phyloP scores from a whole-genome alignment of 257 asterid species.

The Solanum stenotomum region DNA sequence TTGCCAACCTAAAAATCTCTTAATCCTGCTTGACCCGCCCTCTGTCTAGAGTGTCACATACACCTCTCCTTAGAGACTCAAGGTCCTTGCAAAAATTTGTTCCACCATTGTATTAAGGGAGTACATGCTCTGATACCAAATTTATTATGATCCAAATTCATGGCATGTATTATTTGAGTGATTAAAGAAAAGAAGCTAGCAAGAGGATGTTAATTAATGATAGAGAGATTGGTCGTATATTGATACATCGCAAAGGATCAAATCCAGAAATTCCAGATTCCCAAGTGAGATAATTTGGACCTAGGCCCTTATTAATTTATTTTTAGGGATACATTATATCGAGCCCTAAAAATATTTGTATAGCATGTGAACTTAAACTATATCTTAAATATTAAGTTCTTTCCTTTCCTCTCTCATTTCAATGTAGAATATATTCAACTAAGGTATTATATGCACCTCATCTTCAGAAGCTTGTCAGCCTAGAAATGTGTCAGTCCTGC shows the following conservation, averaged over 20 bases:
- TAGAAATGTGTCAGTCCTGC: neutral
- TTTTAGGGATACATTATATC: neutral
- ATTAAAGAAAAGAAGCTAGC: neutral
- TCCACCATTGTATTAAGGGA: neutral
- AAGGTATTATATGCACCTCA: neutral
- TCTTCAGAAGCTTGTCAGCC: neutral
- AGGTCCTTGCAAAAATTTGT: neutral
- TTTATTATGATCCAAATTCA: neutral
- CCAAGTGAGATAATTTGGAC: neutral
- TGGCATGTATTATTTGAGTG: neutral
- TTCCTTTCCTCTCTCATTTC: neutral
- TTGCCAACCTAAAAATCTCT: neutral
- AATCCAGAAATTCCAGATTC: neutral
- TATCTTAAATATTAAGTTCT: neutral
- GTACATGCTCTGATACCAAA: neutral
- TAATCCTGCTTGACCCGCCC: neutral
- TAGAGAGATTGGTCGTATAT: neutral
- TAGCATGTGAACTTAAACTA: neutral
- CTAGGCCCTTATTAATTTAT: neutral
- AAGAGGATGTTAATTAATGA: neutral
- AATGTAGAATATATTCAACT: neutral
- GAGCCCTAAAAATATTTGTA: neutral
- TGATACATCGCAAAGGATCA: neutral
- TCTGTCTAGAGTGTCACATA: neutral
- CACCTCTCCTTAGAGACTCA: neutral